Evolutionary conservation across 1,139 yeast genomes (phyloP), one percentile per base, ranked within the genome.

Genomic region (Diutina rugosa): DNA sequence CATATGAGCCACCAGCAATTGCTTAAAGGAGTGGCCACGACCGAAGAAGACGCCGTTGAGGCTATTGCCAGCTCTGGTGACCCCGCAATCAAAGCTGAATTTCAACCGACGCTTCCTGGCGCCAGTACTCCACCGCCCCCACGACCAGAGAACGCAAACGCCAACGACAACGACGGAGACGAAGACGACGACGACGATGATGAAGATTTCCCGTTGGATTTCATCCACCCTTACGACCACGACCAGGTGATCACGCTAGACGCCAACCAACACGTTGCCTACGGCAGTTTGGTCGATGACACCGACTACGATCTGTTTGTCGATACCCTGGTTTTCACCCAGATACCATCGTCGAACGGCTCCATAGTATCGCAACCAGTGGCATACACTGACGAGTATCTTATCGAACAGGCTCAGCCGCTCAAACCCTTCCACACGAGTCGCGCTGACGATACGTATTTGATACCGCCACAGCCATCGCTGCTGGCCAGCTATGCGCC

Each of bases 201-300:
- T 16, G 54, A 51, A 1, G 90, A 84, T 63, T 84, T 85, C 67
- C 90, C 90, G 2, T 68, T 85, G 58, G 90, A 85, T 62, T 85
- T 83, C 63, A 78, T 85, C 63, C 68, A 69, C 51, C 56, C 56
- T 59, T 55, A 46, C 56, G 55, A 48, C 30, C 55, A 41, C 55
- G 47, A 29, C 56, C 44, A 49, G 38, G 73, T 68, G 59, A 70
- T 76, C 26, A 64, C 70, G 1, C 62, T 75, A 54, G 79, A 74
- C 55, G 60, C 72, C 8, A 66, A 64, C 59, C 64, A 63, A 55
- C 68, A 65, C 29, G 62, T 64, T n/a, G 66, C 66, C n/a, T 55
- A 51, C 14, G 55, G 55, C 18, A 51, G 18, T 35, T 38, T 41
- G 21, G n/a, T 51, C 6, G 55, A 51, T 9, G 47, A 51, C 10